A percentile compares a stretch with the other conserved stretches of the same genome.
phyloP scores from a whole-genome alignment of 1,139 yeast genomes.

The Yamadazyma epiphylla region DNA sequence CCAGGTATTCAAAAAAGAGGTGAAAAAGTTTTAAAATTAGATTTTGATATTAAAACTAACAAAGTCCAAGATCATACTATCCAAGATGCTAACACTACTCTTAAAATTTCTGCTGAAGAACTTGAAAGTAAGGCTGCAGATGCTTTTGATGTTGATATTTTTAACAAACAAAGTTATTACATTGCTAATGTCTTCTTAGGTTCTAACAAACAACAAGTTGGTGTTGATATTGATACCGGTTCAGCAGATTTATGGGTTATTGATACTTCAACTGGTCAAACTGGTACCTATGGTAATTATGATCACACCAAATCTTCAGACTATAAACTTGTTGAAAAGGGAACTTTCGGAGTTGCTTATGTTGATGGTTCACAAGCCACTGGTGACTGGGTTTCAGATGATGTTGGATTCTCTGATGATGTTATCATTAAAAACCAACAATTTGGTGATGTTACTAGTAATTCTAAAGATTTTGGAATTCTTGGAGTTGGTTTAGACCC shows the following conservation, averaged over 20 bases:
- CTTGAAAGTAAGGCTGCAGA: too few species aligned
- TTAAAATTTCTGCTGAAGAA: too few species aligned
- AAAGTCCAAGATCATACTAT: too few species aligned
- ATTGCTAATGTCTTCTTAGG: constrained; percentile 39
- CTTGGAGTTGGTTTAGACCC: constrained; percentile 55
- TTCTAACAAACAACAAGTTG: constrained; percentile 24
- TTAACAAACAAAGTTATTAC: constrained; percentile 47
- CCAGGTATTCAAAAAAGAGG: background rate
- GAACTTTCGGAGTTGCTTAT: constrained; percentile 46
- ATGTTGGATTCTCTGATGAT: constrained; percentile 20
- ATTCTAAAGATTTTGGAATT: constrained; percentile 26
- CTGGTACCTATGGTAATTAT: constrained; percentile 9
- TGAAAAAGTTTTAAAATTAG: background rate
- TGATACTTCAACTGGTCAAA: constrained; percentile 7
- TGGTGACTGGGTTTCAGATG: constrained; percentile 58
- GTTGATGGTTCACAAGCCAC: constrained; percentile 58
- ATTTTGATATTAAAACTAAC: too few species aligned
- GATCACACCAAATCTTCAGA: constrained; percentile 14
- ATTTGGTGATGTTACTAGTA: constrained; percentile 6
- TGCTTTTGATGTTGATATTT: too few species aligned
- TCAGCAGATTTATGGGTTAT: constrained; percentile 48
- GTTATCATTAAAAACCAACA: constrained; percentile 3
- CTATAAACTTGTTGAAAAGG: constrained; percentile 30
- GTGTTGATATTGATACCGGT: constrained; percentile 43
- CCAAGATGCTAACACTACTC: too few species aligned